phyloP scores from a whole-genome alignment of 768 basidiomycete species.

The Rhizopogon vulgaris region DNA sequence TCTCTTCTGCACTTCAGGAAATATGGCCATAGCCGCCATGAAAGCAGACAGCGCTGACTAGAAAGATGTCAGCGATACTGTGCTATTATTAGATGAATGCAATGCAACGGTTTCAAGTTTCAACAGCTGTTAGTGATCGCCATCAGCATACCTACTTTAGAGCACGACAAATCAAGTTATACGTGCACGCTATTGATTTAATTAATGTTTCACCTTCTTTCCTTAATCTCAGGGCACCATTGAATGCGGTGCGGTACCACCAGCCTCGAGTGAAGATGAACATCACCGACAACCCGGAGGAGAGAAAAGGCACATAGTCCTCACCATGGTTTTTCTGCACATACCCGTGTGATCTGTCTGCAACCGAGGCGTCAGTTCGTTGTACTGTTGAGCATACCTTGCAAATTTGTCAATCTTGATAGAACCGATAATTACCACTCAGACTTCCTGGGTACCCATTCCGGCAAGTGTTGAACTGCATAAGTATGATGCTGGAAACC shows the following conservation, averaged over 20 bases:
- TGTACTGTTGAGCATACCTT: slow-evolving; percentile 11
- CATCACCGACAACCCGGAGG: not conserved
- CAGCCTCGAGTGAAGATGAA: not conserved
- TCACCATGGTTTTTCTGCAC: slow-evolving; percentile 15
- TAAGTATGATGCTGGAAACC: too few species aligned
- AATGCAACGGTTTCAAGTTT: too few species aligned
- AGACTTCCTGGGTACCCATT: too few species aligned
- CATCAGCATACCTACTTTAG: not conserved
- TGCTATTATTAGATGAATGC: too few species aligned
- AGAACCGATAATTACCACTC: too few species aligned
- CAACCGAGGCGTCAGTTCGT: slow-evolving; percentile 13
- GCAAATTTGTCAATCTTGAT: too few species aligned
- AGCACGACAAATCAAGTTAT: not conserved
- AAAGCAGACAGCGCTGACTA: too few species aligned
- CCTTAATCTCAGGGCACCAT: slow-evolving; percentile 14
- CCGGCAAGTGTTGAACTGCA: too few species aligned
- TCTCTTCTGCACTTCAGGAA: too few species aligned
- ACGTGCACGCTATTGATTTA: slow-evolving; percentile 28
- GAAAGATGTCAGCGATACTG: too few species aligned
- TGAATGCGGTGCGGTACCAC: slow-evolving; percentile 12
- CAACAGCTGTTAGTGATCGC: slow-evolving; percentile 10
- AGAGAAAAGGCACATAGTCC: not conserved
- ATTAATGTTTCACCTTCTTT: slow-evolving; percentile 21
- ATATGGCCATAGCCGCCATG: too few species aligned
- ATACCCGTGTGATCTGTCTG: slow-evolving; percentile 12